Percentiles rank a stretch among this genome's conserved stretches.
These are phyloP conservation scores for Graphilbum fragrans DNA, from an alignment of 2,329 filamentous ascomycete genomes.

Conservation along the genomic window DNA sequence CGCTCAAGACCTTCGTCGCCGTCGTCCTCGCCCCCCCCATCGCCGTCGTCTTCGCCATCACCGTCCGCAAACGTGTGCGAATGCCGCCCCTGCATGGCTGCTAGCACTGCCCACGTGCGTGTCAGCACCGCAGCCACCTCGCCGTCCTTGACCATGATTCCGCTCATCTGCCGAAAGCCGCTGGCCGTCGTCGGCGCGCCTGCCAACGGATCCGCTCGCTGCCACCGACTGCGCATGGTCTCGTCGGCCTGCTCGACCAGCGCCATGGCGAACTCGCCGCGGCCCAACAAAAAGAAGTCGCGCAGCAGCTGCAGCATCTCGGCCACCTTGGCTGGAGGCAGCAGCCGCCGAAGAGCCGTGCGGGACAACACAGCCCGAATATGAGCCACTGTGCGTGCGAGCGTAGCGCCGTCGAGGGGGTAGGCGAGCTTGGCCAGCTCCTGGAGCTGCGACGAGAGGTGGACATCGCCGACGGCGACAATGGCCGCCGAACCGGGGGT, in stretches of 20 bases:
- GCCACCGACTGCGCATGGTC: constrained; percentile 62
- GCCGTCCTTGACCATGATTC: constrained; percentile 68
- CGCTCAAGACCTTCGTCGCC: constrained; percentile 77
- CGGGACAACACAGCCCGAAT: constrained; percentile 75
- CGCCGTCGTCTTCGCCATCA: constrained; percentile 41
- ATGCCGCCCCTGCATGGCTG: constrained; percentile 56
- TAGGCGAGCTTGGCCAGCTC: constrained; percentile 57
- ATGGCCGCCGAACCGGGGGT: constrained; percentile 22
- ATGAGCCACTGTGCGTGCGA: constrained; percentile 60
- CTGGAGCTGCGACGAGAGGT: constrained; percentile 52
- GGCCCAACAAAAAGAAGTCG: constrained; percentile 76
- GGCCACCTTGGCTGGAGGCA: constrained; percentile 66
- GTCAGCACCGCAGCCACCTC: constrained; percentile 69
- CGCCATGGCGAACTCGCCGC: constrained; percentile 84
- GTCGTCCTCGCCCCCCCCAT: constrained; percentile 54
- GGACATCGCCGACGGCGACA: constrained; percentile 28
- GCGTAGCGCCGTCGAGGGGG: constrained; percentile 59
- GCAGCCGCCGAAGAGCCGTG: constrained; percentile 68
- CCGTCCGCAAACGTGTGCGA: constrained; percentile 35
- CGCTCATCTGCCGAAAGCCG: constrained; percentile 41
- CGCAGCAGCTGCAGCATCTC: constrained; percentile 67
- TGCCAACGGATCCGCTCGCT: constrained; percentile 42
- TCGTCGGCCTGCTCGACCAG: constrained; percentile 78
- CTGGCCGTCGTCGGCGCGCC: constrained; percentile 5
- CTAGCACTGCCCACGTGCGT: constrained; percentile 68